Conservation (phyloP, 768 basidiomycete genomes). For the Royoungia palumana region DNA sequence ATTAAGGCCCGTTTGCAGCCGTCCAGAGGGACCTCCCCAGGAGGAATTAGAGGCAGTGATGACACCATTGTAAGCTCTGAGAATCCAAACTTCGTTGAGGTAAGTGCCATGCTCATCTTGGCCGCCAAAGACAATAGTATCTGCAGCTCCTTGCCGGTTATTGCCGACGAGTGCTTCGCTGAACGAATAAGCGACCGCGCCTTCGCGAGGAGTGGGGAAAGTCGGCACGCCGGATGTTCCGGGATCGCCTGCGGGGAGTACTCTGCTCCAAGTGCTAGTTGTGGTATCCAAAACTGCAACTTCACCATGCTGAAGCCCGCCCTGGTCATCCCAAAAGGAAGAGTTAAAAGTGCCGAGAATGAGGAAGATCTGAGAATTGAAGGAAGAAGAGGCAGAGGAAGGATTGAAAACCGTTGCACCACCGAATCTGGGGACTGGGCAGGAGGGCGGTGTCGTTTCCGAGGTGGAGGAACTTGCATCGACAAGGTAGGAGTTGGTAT, state of each 20-base stretch:
- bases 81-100: constrained; percentile 73
- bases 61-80: constrained; percentile 66
- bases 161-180: constrained; percentile 53
- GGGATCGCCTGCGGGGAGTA: constrained; percentile 77
- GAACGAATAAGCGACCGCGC: constrained; percentile 63
- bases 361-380: constrained; percentile 63
- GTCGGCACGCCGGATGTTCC: constrained; percentile 36
- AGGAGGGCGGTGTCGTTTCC: constrained; percentile 42
- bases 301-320: constrained; percentile 63
- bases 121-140: constrained; percentile 79
- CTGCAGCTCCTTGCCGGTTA: constrained; percentile 47
- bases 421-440: constrained; percentile 64
- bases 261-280: constrained; percentile 65
- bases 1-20: constrained; percentile 56
- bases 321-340: constrained; percentile 64
- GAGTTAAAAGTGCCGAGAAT: constrained; percentile 65
- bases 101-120: constrained; percentile 62
- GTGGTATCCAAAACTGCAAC: constrained; percentile 64
- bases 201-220: constrained; percentile 68
- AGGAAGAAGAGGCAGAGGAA: constrained; percentile 44
- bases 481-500: constrained; percentile 55
- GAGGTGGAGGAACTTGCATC: constrained; percentile 21
- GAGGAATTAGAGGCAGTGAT: constrained; percentile 50
- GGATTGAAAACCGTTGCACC: constrained; percentile 59
- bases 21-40: constrained; percentile 70